These are phyloP conservation scores for Aspergillus amoenus DNA, from an alignment of 2,329 filamentous ascomycete genomes.

Conservation along the genomic window DNA sequence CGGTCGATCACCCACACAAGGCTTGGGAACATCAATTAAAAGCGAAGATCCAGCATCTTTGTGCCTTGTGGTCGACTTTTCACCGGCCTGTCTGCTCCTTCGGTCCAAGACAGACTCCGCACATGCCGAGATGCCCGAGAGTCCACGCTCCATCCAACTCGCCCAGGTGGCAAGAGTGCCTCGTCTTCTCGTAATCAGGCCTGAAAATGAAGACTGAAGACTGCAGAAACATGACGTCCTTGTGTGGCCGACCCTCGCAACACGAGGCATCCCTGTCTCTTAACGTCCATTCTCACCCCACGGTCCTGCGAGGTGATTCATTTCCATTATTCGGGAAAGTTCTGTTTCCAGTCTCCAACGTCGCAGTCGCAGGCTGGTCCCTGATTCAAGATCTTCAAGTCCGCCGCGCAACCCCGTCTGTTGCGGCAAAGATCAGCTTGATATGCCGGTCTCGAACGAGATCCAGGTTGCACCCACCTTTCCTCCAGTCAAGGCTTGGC, in stretches of 20 bases:
- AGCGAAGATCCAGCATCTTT: background rate
- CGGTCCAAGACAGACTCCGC: background rate
- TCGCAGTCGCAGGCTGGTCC: background rate
- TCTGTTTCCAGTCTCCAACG: background rate
- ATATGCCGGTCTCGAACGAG: slow-evolving; percentile 1
- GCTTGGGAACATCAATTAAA: slow-evolving; percentile 6
- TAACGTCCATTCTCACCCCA: background rate
- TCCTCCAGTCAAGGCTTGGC: slow-evolving; percentile 7
- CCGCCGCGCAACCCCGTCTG: background rate
- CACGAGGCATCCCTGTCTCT: no score
- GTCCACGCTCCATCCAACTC: no score
- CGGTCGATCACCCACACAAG: slow-evolving; percentile 2
- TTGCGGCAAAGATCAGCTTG: slow-evolving; percentile 1
- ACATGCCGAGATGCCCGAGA: no score
- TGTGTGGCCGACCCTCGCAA: no score
- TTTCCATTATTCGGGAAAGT: no score
- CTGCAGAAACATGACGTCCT: no score
- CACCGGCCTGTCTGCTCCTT: background rate
- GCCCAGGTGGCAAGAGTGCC: no score
- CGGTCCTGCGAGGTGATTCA: background rate
- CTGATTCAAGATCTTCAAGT: background rate
- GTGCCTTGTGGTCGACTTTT: background rate
- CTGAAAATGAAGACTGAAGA: no score
- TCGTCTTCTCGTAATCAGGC: no score
- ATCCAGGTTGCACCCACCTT: background rate